These are phyloP conservation scores for Marasmius sp. DNA, from an alignment of 1,284 basidiomycete genomes.

Conservation along the genomic window DNA sequence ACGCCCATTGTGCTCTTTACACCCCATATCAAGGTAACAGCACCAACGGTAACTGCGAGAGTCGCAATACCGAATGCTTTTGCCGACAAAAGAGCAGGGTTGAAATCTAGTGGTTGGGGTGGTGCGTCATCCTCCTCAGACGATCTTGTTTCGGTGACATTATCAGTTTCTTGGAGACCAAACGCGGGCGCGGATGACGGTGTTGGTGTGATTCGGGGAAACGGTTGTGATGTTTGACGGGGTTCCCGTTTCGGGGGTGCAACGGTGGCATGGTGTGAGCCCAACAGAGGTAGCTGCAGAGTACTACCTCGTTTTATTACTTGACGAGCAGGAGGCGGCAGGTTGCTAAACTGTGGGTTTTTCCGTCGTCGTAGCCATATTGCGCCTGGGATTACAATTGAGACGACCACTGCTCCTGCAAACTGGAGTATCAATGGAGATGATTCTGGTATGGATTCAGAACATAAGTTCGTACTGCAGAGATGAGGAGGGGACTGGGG, in stretches of 20 bases:
- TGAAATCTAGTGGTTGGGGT: constrained; percentile 20
- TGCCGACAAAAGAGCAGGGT: constrained; percentile 32
- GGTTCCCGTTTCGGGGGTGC: neutral
- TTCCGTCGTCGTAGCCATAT: constrained; percentile 6
- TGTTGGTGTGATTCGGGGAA: too few species aligned
- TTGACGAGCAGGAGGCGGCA: constrained; percentile 4
- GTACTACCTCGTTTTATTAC: neutral
- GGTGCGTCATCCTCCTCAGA: constrained; percentile 22
- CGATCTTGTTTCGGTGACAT: neutral
- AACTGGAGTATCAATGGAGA: neutral
- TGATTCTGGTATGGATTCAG: neutral
- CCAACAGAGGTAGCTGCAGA: neutral
- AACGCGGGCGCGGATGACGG: too few species aligned
- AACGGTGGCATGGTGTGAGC: neutral
- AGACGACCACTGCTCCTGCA: constrained; percentile 1
- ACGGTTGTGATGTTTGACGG: too few species aligned
- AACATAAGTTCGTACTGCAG: neutral
- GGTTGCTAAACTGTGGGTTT: neutral
- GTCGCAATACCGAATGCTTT: constrained; percentile 44
- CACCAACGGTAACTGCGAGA: constrained; percentile 33
- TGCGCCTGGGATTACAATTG: constrained; percentile 6
- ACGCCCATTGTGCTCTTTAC: constrained; percentile 36
- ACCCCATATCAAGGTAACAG: constrained; percentile 24
- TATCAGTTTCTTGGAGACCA: neutral
- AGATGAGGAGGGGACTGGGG: neutral